Conservation (phyloP, 306 rosid species). For the Canavalia gladiata region DNA sequence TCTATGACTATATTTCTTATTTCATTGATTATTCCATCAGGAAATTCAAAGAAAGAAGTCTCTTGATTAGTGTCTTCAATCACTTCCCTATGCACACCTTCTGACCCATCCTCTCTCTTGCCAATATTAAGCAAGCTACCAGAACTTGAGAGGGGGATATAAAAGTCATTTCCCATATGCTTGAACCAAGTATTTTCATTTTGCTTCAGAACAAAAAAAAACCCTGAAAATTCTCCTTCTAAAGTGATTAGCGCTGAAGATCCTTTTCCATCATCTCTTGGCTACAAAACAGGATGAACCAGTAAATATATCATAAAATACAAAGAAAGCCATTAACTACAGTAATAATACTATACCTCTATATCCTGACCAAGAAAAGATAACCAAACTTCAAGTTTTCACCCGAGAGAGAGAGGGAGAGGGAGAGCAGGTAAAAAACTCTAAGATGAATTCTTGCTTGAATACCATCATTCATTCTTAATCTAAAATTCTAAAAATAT, state of each 20-base stretch:
- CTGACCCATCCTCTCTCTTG: constrained; percentile 43
- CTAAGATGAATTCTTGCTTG: constrained; percentile 21
- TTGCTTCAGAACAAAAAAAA: constrained; percentile 79
- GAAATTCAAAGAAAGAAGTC: constrained; percentile 51
- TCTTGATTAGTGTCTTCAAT: constrained; percentile 50
- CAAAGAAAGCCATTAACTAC: constrained; percentile 13
- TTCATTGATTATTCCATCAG: constrained; percentile 64
- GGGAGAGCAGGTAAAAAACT: background rate
- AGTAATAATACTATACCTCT: background rate
- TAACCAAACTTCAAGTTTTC: constrained; percentile 36
- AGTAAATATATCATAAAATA: constrained; percentile 38
- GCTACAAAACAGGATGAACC: constrained; percentile 57
- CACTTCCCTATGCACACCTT: constrained; percentile 51
- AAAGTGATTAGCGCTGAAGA: constrained; percentile 64
- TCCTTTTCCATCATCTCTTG: constrained; percentile 65
- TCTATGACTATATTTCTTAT: constrained; percentile 68
- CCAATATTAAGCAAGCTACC: constrained; percentile 35
- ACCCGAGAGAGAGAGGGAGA: constrained; percentile 17
- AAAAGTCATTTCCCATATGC: constrained; percentile 71
- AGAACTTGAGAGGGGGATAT: constrained; percentile 68
- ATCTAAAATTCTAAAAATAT: constrained; percentile 24
- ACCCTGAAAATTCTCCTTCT: constrained; percentile 71
- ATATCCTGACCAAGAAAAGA: background rate
- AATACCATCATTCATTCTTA: constrained; percentile 15
- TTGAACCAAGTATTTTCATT: constrained; percentile 78